Base-by-base conservation (phyloP, 202 grass and related monocot genomes). In the Thinopyrum obtusiflorum region DNA sequence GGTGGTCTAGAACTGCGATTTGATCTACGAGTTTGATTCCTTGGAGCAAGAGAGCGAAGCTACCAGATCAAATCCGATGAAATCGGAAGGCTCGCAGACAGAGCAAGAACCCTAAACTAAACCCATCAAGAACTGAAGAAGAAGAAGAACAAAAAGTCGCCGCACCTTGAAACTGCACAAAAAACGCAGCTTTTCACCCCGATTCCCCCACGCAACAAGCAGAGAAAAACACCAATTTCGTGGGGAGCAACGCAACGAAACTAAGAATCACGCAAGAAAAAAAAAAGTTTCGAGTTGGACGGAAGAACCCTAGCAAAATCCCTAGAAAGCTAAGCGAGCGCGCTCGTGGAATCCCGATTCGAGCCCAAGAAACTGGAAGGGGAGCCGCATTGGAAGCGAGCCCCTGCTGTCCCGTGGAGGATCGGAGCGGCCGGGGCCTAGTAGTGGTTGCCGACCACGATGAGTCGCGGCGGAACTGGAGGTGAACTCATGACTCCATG, bases 81-180 rank as follows among this genome's bases (percentile, higher is more conserved):
- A 64, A 76, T 65, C 18, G 37, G 37, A 51, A 42, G 57, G 69
- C 69, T 49, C 69, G 7, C 12, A 61, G 60, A 75, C 69, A 65
- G 42, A 64, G 39, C 70, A 76, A 51, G 70, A 84, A 82, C 66
- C 68, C 82, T 76, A 82, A 82, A 82, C 70, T 84, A 84, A 84
- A 84, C 70, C 59, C 82, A 65, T 46, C 69, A 76, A 84, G 57
- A 84, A 65, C 70, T 12, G 59, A 68, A 69, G 9, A 76, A 76
- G 29, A 57, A 64, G 2, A 73, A 42, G 39, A 72, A 46, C 20
- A 29, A 44, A 55, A 55, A 20, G 51, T 55, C 51, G 27, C 49
- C 61, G 39, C 59, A 65, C 57, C 68, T 46, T 24, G 36, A 84
- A 74, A 82, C 46, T 70, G 82, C 82, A 83, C 36, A 49, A 76